Base-by-base conservation (phyloP, 2,329 filamentous ascomycete species). In the Pyricularia sp. region DNA sequence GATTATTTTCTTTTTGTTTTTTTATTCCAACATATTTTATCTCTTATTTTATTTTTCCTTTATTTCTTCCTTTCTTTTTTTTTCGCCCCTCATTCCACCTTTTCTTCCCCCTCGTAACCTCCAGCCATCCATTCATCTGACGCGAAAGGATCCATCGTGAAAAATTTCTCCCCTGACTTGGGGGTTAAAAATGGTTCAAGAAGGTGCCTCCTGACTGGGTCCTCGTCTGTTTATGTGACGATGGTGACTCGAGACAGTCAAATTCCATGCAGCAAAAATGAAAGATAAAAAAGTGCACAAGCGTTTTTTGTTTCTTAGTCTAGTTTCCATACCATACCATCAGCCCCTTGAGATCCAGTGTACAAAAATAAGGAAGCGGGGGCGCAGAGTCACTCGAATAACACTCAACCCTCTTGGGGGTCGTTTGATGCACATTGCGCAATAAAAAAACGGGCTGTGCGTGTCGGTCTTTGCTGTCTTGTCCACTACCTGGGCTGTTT, bases 11-110 rank as follows among this genome's bases (percentile, higher is more conserved):
- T 50, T 69, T 33, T 12, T 12, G 4, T 63, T 55, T 67, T 58
- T 58, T 30, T 58, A 26, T 33, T 66, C 30, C 11, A 26, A 36
- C 17, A 9, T 25, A 30, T 42, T 64, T 64, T 68, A 33, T 31
- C 50, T 31, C 50, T 36, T 23, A 36, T 65, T 33, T 68, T 50
- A 20, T 23, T n/a, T 67, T 67, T 67, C n/a, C 5, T 67, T 30
- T 30, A 33, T 33, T 10, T 33, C 31, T 10, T 33, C 10, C 4
- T 36, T 36, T 14, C 5, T 36, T 36, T 14, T 33, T 14, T 36
- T 28, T 28, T 63, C 17, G 42, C 42, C 42, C 42, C 42, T 50
- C 42, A 50, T 50, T 50, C 42, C 42, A n/a, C 31, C 65, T 59
- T 67, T 25, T 55, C 23, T 58, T 31, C n/a, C 36, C 65, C 30